Percentiles rank a stretch among this genome's conserved stretches.
These are phyloP conservation scores for Citrus glauca DNA, from an alignment of 345 rosid genomes.

Conservation along the genomic window DNA sequence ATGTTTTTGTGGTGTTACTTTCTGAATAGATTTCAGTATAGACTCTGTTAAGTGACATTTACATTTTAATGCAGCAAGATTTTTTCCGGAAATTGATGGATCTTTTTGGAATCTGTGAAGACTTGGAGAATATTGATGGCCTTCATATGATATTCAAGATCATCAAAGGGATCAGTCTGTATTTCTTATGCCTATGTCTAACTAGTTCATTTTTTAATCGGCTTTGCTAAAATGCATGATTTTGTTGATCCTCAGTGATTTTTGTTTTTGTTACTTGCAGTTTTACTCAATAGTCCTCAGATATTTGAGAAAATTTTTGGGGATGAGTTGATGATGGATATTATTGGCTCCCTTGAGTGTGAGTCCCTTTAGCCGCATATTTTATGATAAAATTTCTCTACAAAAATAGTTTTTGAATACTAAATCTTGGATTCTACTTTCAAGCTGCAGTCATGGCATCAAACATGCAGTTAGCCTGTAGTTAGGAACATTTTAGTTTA, in stretches of 20 bases:
- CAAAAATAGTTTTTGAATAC: slow-evolving; percentile 3
- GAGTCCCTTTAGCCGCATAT: slow-evolving; percentile 26
- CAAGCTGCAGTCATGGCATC: not conserved
- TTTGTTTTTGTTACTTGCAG: slow-evolving; percentile 43
- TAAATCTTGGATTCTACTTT: not conserved
- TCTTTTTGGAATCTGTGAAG: slow-evolving; percentile 69
- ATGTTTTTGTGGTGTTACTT: not conserved
- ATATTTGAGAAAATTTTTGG: slow-evolving; percentile 78
- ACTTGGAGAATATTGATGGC: slow-evolving; percentile 50
- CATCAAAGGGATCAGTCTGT: slow-evolving; percentile 79
- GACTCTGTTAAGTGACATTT: slow-evolving; percentile 5
- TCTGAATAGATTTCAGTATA: not conserved
- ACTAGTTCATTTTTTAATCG: slow-evolving; percentile 4
- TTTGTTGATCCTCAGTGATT: slow-evolving; percentile 13
- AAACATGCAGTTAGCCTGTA: not conserved
- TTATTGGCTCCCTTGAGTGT: slow-evolving; percentile 93
- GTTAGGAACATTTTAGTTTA: not conserved
- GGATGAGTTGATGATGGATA: slow-evolving; percentile 82
- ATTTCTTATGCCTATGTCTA: slow-evolving; percentile 12
- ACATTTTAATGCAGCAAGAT: slow-evolving; percentile 54
- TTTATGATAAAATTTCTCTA: not conserved
- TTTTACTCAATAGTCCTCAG: slow-evolving; percentile 73
- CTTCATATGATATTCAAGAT: slow-evolving; percentile 84
- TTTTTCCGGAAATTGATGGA: slow-evolving; percentile 77
- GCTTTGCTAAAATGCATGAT: slow-evolving; percentile 10